phyloP scores from a whole-genome alignment of 345 rosid species.

The Acer campestre region DNA sequence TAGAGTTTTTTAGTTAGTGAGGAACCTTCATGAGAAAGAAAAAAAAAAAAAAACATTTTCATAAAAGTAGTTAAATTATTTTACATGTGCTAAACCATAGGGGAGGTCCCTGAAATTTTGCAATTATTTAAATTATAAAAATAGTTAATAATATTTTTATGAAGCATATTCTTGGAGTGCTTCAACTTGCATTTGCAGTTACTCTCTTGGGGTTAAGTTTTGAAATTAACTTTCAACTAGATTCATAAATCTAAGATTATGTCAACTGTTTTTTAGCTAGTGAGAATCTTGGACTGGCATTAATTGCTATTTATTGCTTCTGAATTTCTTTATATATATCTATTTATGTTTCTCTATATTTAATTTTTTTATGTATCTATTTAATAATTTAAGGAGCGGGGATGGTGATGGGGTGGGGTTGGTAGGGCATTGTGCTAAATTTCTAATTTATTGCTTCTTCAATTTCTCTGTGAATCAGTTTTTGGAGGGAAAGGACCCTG shows the following conservation, averaged over 20 bases:
- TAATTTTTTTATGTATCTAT: neutral
- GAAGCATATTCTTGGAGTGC: neutral
- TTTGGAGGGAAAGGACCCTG: constrained; percentile 74
- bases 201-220: constrained; percentile 12
- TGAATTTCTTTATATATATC: neutral
- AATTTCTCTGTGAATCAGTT: constrained; percentile 41
- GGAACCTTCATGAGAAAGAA: neutral
- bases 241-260: constrained; percentile 4
- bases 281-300: constrained; percentile 8
- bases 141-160: neutral
- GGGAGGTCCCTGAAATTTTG: neutral
- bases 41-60: no score
- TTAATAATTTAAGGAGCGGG: neutral
- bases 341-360: neutral
- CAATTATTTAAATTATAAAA: neutral
- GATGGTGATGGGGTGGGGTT: neutral
- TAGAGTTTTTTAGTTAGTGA: neutral
- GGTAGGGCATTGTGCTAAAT: neutral
- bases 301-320: constrained; percentile 5
- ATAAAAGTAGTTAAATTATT: no score
- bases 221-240: neutral
- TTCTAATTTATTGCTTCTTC: constrained; percentile 19
- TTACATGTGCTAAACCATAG: neutral
- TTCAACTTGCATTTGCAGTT: constrained; percentile 1
- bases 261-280: neutral